These are phyloP conservation scores for Decorospora gaudefroyi DNA, from an alignment of 2,329 filamentous ascomycete species.

Conservation along the genomic window DNA sequence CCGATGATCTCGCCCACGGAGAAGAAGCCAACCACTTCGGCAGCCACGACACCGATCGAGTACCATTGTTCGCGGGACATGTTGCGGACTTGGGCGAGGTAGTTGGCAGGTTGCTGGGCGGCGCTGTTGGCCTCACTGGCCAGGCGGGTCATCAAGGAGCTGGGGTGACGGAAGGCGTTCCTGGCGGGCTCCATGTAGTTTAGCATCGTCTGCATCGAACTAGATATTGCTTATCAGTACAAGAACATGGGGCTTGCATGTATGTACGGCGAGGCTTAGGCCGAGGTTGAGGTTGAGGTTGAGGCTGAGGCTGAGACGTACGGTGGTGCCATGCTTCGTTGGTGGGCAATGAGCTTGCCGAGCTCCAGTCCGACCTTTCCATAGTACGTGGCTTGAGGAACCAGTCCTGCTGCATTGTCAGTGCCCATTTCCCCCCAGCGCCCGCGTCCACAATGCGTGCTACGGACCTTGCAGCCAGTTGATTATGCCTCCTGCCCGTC, in stretches of 20 bases:
- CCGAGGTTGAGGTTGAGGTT: not conserved
- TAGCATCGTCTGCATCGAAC: conserved; percentile 80
- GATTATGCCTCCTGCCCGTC: conserved; percentile 71
- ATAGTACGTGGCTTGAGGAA: conserved; percentile 90
- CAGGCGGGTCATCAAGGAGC: conserved; percentile 57
- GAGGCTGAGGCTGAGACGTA: conserved; percentile 60
- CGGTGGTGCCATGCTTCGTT: conserved; percentile 93
- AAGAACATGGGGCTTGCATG: no score
- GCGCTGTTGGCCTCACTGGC: conserved; percentile 47
- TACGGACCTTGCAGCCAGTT: conserved; percentile 83
- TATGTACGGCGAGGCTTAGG: not conserved
- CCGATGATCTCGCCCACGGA: conserved; percentile 97
- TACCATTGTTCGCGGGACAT: conserved; percentile 72
- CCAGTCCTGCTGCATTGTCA: conserved; percentile 65
- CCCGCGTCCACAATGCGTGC: conserved; percentile 6
- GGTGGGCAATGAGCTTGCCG: conserved; percentile 81
- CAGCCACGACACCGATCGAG: conserved; percentile 74
- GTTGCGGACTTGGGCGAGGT: conserved; percentile 67
- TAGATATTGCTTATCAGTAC: conserved; percentile 53
- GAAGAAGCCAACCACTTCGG: conserved; percentile 95
- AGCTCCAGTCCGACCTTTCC: conserved; percentile 86
- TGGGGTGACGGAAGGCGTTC: conserved; percentile 72
- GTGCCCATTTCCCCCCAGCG: not conserved
- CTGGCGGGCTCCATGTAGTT: conserved; percentile 77
- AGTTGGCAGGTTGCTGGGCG: conserved; percentile 58